phyloP scores from a whole-genome alignment of 306 rosid species.

The Cucumis sativus region DNA sequence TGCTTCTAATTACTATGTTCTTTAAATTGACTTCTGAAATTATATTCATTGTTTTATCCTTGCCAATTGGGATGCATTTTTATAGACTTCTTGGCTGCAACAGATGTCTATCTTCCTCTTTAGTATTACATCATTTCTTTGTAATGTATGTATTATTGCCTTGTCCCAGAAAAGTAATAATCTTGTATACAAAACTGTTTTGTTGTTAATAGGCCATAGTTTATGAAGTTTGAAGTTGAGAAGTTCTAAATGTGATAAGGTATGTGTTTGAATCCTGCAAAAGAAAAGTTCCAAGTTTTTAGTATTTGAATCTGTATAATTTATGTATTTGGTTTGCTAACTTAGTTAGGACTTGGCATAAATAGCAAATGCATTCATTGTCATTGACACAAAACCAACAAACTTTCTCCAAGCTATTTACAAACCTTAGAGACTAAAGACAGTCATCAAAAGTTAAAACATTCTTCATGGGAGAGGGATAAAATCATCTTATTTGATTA shows the following conservation, averaged over 20 bases:
- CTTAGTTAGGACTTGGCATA: neutral
- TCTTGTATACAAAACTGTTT: neutral
- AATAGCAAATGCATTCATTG: neutral
- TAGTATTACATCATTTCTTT: neutral
- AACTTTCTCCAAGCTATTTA: neutral
- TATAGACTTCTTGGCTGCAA: neutral
- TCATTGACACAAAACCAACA: neutral
- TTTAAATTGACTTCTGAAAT: neutral
- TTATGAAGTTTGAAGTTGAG: neutral
- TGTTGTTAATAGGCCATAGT: neutral
- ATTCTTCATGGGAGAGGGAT: neutral
- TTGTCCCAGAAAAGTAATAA: neutral
- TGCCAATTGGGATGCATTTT: neutral
- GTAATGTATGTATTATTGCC: neutral
- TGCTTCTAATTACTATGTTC: neutral
- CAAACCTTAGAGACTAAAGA: neutral
- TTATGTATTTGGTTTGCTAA: neutral
- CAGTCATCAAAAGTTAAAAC: neutral
- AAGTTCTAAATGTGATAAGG: neutral
- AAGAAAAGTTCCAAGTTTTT: neutral
- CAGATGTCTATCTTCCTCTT: neutral
- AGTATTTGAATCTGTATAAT: too few relatives aligned
- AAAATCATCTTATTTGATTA: neutral
- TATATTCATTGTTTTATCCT: neutral
- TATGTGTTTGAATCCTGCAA: neutral